A percentile compares a stretch with the other conserved stretches of the same genome.
These are phyloP conservation scores for Cyclostephanos tholiformis DNA, from an alignment of 108 stramenopile species.

Conservation along the genomic window DNA sequence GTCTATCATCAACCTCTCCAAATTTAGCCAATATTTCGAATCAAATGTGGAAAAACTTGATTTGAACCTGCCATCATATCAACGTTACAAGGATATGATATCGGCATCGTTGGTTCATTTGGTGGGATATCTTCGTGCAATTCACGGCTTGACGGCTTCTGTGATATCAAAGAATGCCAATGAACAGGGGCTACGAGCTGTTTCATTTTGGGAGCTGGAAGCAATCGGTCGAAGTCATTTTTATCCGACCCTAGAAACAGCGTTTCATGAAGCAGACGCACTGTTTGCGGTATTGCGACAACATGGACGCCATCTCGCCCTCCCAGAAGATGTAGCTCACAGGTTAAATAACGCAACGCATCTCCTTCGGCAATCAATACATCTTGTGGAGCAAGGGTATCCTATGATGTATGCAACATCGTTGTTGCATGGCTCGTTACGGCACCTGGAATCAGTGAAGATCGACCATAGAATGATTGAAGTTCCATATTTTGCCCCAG, in stretches of 20 bases:
- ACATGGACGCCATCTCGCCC: slow-evolving; percentile 28
- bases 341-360: slow-evolving; percentile 43
- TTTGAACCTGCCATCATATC: slow-evolving; percentile 6
- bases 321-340: slow-evolving; percentile 30
- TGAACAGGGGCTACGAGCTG: neutral
- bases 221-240: slow-evolving; percentile 37
- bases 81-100: slow-evolving; percentile 14
- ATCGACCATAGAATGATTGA: slow-evolving; percentile 41
- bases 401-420: slow-evolving; percentile 38
- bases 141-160: slow-evolving; percentile 27
- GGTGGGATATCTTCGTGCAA: slow-evolving; percentile 31
- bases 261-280: slow-evolving; percentile 30
- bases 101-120: slow-evolving; percentile 26
- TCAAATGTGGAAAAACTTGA: slow-evolving; percentile 1
- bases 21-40: neutral
- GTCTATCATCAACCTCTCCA: slow-evolving; percentile 17
- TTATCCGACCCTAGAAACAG: slow-evolving; percentile 17
- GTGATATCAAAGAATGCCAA: neutral
- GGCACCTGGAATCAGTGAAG: slow-evolving; percentile 21
- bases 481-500: slow-evolving; percentile 56
- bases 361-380: slow-evolving; percentile 41
- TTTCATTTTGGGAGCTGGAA: slow-evolving; percentile 48
- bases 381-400: slow-evolving; percentile 33
- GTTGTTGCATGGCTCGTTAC: slow-evolving; percentile 32
- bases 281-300: slow-evolving; percentile 27